phyloP scores from a whole-genome alignment of 1,284 basidiomycete genomes.

The Cryptococcus amylolentus region DNA sequence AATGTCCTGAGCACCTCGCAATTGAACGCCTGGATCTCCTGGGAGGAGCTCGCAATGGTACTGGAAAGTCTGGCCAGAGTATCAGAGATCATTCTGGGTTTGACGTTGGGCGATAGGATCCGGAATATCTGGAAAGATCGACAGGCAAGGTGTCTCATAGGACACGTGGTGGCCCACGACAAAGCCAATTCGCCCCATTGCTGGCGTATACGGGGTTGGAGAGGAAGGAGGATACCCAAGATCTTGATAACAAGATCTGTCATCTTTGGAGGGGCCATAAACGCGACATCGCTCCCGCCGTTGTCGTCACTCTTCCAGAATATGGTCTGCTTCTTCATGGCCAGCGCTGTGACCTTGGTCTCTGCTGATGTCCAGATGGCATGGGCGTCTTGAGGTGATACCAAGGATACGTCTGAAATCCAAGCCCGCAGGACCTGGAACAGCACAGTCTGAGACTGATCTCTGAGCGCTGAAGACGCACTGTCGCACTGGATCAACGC shows the following conservation, averaged over 20 bases:
- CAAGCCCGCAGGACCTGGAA: slow-evolving; percentile 77
- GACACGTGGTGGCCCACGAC: slow-evolving; percentile 80
- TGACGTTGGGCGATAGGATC: slow-evolving; percentile 70
- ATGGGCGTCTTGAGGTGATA: slow-evolving; percentile 21
- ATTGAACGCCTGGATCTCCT: slow-evolving; percentile 76
- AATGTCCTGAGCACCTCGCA: slow-evolving; percentile 79
- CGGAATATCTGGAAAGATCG: slow-evolving; percentile 89
- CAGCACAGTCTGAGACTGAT: slow-evolving; percentile 67
- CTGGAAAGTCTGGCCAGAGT: slow-evolving; percentile 79
- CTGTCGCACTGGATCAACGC: slow-evolving; percentile 82
- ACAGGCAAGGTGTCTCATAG: slow-evolving; percentile 80
- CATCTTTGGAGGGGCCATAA: slow-evolving; percentile 62
- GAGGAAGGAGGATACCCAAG: slow-evolving; percentile 65
- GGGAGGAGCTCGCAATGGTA: slow-evolving; percentile 67
- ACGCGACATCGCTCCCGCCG: slow-evolving; percentile 34
- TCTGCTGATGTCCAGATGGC: slow-evolving; percentile 38
- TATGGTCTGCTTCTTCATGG: slow-evolving; percentile 49
- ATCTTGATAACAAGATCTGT: slow-evolving; percentile 63
- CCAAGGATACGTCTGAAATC: slow-evolving; percentile 52
- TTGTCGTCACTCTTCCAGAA: slow-evolving; percentile 74
- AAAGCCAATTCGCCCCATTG: slow-evolving; percentile 79
- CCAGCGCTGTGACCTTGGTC: slow-evolving; percentile 58
- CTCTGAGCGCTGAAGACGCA: slow-evolving; percentile 63
- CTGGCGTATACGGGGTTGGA: slow-evolving; percentile 65
- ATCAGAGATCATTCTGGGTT: slow-evolving; percentile 69